phyloP scores from a whole-genome alignment of 257 asterid genomes.

The Nicotiana tomentosiformis region DNA sequence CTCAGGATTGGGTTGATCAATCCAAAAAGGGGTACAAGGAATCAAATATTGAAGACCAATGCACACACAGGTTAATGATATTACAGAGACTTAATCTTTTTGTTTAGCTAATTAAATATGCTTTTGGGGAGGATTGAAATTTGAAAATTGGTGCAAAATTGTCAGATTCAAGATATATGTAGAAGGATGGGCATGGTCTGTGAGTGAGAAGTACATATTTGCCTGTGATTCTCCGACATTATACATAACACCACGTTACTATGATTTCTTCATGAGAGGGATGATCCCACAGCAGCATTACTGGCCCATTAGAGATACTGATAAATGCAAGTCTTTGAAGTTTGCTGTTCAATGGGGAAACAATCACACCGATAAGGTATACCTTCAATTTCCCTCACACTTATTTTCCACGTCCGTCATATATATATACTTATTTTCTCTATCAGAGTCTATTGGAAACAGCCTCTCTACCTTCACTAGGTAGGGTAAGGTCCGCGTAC shows the following conservation, averaged over 20 bases:
- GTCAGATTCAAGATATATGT: conserved; percentile 3
- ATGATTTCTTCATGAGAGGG: conserved; percentile 12
- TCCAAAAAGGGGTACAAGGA: background rate
- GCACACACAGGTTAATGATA: background rate
- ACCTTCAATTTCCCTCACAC: background rate
- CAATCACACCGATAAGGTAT: background rate
- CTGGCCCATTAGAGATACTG: background rate
- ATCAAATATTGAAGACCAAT: background rate
- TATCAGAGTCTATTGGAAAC: too few species aligned
- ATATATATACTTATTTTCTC: too few species aligned
- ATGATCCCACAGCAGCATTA: conserved; percentile 5
- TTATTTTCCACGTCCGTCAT: too few species aligned
- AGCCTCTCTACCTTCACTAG: too few species aligned
- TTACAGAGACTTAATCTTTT: too few species aligned
- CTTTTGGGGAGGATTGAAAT: background rate
- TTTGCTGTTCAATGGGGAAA: conserved; percentile 15
- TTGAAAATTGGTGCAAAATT: background rate
- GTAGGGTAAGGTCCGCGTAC: too few species aligned
- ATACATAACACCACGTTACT: background rate
- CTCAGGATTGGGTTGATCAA: background rate
- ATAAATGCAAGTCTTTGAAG: conserved; percentile 3
- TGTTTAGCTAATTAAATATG: background rate
- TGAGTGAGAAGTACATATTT: conserved; percentile 5
- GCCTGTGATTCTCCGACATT: conserved; percentile 3
- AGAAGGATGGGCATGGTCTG: conserved; percentile 9